Evolutionary conservation across 257 asterid species (phyloP).

Genomic region (Nicotiana obtusifolia): DNA sequence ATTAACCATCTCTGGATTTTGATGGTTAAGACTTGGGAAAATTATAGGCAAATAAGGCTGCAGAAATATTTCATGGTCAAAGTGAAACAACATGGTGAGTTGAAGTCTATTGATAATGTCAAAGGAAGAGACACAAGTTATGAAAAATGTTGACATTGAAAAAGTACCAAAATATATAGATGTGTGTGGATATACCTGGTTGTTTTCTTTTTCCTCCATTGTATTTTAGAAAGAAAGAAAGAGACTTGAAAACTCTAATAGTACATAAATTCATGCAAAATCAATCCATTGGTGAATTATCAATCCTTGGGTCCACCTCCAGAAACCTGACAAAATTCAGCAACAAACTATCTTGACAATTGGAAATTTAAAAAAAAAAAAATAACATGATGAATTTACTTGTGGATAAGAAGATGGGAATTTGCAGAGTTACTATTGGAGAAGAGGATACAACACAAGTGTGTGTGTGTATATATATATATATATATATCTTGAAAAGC

Average conservation of each 20-base stretch:
- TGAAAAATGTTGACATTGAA: neutral
- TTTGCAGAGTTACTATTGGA: neutral
- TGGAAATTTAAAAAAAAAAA: neutral
- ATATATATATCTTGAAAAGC: too few species aligned
- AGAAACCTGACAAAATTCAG: conserved; percentile 16
- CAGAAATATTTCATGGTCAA: conserved; percentile 25
- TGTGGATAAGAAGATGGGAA: neutral
- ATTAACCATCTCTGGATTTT: conserved; percentile 74
- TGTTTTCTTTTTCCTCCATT: conserved; percentile 68
- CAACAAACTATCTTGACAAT: conserved; percentile 11
- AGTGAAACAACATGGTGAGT: conserved; percentile 28
- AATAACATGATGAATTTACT: neutral
- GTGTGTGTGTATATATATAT: neutral
- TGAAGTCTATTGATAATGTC: conserved; percentile 18
- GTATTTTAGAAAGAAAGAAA: neutral
- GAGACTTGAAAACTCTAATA: conserved; percentile 21
- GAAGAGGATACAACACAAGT: neutral
- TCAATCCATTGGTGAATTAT: conserved; percentile 9
- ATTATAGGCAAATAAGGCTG: conserved; percentile 39
- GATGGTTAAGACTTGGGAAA: conserved; percentile 16
- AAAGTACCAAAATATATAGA: neutral
- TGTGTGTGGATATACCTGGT: conserved; percentile 30
- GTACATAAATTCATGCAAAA: conserved; percentile 25
- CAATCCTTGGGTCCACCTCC: conserved; percentile 45
- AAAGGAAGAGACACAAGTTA: too few species aligned